phyloP scores from a whole-genome alignment of 148 eudicot genomes.

The Heliosperma pusillum region DNA sequence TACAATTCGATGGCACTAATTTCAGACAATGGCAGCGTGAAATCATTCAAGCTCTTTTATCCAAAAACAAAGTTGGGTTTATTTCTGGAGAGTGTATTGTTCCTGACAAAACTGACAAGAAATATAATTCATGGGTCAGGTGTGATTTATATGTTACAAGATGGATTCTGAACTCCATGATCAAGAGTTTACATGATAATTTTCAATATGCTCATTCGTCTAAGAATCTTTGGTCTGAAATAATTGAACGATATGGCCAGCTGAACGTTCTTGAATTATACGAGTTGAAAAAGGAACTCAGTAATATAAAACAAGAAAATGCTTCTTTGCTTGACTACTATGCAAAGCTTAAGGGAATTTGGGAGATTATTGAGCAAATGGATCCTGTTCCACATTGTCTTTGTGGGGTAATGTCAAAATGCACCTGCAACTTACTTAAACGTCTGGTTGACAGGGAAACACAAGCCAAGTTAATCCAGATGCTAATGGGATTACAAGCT shows the following conservation, averaged over 20 bases:
- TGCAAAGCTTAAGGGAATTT: neutral
- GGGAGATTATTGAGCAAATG: neutral
- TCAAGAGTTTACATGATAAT: no score
- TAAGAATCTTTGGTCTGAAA: neutral
- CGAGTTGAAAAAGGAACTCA: neutral
- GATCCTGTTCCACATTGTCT: neutral
- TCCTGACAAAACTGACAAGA: no score
- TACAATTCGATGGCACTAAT: no score
- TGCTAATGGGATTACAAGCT: neutral
- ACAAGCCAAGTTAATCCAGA: neutral
- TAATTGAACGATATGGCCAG: constrained; percentile 1
- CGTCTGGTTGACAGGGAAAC: neutral
- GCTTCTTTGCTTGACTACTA: neutral
- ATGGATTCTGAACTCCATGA: no score
- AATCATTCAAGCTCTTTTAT: no score
- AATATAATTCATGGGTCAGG: no score
- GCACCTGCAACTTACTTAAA: neutral
- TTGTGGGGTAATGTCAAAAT: neutral
- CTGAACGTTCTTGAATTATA: neutral
- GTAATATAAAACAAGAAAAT: neutral
- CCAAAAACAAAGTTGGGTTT: no score
- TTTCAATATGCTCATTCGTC: neutral
- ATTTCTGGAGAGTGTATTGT: no score
- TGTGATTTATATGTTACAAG: no score
- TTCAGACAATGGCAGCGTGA: no score